Evolutionary conservation across 805 yeast genomes (phyloP), one percentile per base, ranked within the genome.

Genomic region (Wickerhamiella musiphila): DNA sequence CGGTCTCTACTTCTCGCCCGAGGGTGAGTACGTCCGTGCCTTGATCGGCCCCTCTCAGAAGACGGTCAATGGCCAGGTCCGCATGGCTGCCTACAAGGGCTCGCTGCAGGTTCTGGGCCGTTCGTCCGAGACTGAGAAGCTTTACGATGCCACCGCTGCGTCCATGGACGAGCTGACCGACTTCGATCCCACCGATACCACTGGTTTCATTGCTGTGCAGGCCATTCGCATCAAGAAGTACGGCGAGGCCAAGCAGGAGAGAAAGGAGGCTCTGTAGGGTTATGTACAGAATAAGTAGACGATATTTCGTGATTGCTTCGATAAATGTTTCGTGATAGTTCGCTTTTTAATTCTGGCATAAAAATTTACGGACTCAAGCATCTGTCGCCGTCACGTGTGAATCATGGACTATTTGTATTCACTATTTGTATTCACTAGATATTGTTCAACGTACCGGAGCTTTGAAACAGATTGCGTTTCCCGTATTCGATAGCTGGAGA

Each of bases 111-210:
- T 86, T 45, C 69, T 84, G 53, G 98, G 98, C 56, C 82, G 98
- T 70, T 83, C 75, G 40, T 82, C 94, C 17, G 76, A 76, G 43
- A 83, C 96, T 39, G 98, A 90, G 65, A 86, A 83, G 64, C 71
- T 90, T 47, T 90, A 90, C 60, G 95, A 90, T 57, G 94, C 94
- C 43, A 82, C 94, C 35, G 95, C 86, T 60, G 84, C 95, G 11
- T 86, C 96, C 9, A 90, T 90, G 98, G 98, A 90, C 61, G 98
- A 90, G 64, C 73, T 90, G 52, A 83, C 95, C 37, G 98, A 94
- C 38, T 90, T 90, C 69, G 76, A 79, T 50, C 98, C 98, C 42
- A 83, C 78, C 57, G 96, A 86, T 58, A 82, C 98, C 38, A 65
- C 92, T 39, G 98, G 98, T 35, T 90, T 90, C 70, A 90, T 90